Percentiles rank a stretch among this genome's conserved stretches.
Conservation (phyloP, 140 eudicot genomes). For the Flaveria floridana region DNA sequence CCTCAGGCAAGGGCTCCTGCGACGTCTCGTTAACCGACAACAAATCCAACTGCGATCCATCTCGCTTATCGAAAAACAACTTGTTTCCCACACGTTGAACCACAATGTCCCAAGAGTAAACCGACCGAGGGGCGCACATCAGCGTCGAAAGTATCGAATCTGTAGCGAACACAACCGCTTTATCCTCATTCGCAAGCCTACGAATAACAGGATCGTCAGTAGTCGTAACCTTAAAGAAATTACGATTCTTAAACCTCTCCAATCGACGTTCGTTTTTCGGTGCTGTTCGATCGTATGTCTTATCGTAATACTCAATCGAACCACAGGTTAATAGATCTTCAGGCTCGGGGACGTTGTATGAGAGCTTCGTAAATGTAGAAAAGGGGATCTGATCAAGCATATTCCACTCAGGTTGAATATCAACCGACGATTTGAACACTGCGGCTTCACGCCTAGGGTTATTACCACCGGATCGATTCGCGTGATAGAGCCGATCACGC, state of each 20-base stretch:
- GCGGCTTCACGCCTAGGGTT: constrained; percentile 36
- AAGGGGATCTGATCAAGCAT: constrained; percentile 36
- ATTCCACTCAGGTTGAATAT: constrained; percentile 37
- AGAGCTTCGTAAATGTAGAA: constrained; percentile 30
- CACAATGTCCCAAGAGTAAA: constrained; percentile 60
- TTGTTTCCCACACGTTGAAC: constrained; percentile 85
- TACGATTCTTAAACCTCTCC: constrained; percentile 33
- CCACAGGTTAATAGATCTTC: constrained; percentile 29
- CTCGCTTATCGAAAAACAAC: constrained; percentile 80
- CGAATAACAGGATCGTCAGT: constrained; percentile 34
- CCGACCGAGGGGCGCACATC: constrained; percentile 35
- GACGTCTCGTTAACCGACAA: constrained; percentile 79
- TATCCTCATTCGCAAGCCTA: constrained; percentile 33
- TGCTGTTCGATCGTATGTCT: constrained; percentile 24
- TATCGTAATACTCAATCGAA: constrained; percentile 23
- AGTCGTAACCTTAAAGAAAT: constrained; percentile 32
- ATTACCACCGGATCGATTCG: constrained; percentile 32
- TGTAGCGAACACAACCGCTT: constrained; percentile 25
- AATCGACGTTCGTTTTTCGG: constrained; percentile 31
- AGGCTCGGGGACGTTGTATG: constrained; percentile 27
- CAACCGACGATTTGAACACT: constrained; percentile 32
- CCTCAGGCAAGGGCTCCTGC: constrained; percentile 85
- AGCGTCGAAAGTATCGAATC: constrained; percentile 30
- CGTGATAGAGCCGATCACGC: constrained; percentile 31
- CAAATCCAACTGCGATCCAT: constrained; percentile 81